Percentiles rank a stretch among this genome's conserved stretches.
Evolutionary conservation across 176 grass and related monocot genomes (phyloP).

Genomic region (Aegilops bicornis): DNA sequence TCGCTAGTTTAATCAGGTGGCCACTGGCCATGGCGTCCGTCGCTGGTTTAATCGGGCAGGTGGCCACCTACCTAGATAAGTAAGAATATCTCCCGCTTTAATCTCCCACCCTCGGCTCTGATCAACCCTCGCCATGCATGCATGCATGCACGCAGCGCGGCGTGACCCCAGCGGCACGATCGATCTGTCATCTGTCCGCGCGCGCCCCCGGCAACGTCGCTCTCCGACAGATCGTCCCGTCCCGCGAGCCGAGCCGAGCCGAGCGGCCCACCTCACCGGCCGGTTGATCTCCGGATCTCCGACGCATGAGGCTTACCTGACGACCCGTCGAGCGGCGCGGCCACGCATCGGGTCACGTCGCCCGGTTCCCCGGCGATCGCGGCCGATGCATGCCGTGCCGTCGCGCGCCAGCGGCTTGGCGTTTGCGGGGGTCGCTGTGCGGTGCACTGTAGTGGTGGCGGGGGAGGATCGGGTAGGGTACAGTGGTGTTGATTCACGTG

Average conservation of each 20-base stretch:
- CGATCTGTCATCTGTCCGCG: not conserved
- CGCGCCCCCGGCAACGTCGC: slow-evolving; percentile 38
- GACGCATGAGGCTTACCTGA: not conserved
- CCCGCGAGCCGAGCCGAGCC: not conserved
- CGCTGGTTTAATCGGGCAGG: slow-evolving; percentile 6
- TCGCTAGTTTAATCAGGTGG: not conserved
- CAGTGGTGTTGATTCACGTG: not conserved
- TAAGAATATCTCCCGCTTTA: not conserved
- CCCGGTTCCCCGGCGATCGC: not conserved
- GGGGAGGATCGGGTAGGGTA: not conserved
- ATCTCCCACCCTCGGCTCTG: not conserved
- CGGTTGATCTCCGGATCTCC: not conserved
- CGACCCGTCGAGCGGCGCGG: not conserved
- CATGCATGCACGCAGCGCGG: not conserved
- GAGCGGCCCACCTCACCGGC: not conserved
- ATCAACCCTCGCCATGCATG: not conserved
- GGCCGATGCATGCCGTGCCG: not conserved
- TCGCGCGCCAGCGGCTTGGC: not conserved
- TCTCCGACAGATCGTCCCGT: slow-evolving; percentile 20
- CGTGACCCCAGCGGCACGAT: slow-evolving; percentile 26
- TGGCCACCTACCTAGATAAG: not conserved
- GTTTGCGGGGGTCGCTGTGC: not conserved
- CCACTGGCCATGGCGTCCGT: no score
- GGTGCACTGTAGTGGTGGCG: not conserved
- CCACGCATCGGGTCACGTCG: not conserved